A percentile compares a stretch with the other conserved stretches of the same genome.
These are phyloP conservation scores for Lumnitzera racemosa DNA, from an alignment of 345 rosid species.

Conservation along the genomic window DNA sequence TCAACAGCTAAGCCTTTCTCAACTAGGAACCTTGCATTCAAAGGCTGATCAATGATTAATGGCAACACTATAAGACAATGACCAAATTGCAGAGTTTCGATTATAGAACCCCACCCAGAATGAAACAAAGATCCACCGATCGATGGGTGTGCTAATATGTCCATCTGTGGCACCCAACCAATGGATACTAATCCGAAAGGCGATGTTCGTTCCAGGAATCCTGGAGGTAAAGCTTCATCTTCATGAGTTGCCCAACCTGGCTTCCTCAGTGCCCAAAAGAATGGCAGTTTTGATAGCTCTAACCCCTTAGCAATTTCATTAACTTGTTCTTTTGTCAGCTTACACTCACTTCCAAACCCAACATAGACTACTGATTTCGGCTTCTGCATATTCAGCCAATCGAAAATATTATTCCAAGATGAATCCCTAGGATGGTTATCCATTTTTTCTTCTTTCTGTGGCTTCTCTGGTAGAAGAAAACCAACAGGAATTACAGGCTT, in stretches of 20 bases:
- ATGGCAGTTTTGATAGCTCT: conserved; percentile 22
- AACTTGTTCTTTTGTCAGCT: conserved; percentile 16
- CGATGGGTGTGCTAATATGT: conserved; percentile 13
- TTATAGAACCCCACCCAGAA: conserved; percentile 21
- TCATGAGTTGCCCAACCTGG: conserved; percentile 19
- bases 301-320: conserved; percentile 23
- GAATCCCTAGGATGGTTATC: background rate
- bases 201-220: conserved; percentile 4
- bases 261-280: conserved; percentile 23
- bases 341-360: conserved; percentile 23
- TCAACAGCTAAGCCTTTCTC: conserved; percentile 20
- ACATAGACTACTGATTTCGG: conserved; percentile 24
- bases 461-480: conserved; percentile 12
- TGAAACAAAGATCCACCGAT: conserved; percentile 22
- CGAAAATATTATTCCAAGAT: conserved; percentile 7
- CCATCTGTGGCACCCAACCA: conserved; percentile 26
- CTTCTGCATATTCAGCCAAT: conserved; percentile 20
- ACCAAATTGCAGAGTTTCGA: conserved; percentile 19
- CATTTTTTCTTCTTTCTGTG: background rate
- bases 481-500: conserved; percentile 21
- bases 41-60: conserved; percentile 17
- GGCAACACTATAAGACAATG: conserved; percentile 14
- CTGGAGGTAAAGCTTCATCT: conserved; percentile 14
- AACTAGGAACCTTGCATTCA: conserved; percentile 18
- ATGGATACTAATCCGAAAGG: conserved; percentile 8